These are phyloP conservation scores for Sarocladium strictum DNA, from an alignment of 2,329 filamentous ascomycete genomes.

Conservation along the genomic window DNA sequence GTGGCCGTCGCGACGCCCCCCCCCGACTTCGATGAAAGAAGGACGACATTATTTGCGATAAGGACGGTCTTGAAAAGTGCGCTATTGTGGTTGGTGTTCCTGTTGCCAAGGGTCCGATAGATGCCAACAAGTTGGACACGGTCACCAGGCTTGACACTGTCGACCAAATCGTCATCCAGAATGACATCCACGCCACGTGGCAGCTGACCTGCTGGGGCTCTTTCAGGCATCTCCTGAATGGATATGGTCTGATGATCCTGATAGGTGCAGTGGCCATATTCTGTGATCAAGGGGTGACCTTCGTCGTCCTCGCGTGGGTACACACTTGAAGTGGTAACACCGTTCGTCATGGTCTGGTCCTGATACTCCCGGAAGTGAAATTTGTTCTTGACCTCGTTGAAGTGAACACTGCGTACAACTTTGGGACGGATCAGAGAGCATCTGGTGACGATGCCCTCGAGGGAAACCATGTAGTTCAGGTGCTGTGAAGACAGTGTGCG, in stretches of 20 bases:
- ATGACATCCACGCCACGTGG: slow-evolving; percentile 95
- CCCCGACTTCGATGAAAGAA: slow-evolving; percentile 92
- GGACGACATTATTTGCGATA: slow-evolving; percentile 88
- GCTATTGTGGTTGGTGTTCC: slow-evolving; percentile 84
- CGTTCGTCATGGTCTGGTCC: slow-evolving; percentile 96
- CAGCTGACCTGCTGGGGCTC: slow-evolving; percentile 89
- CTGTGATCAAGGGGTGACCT: slow-evolving; percentile 85
- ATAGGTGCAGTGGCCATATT: slow-evolving; percentile 94
- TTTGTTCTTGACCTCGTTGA: slow-evolving; percentile 77
- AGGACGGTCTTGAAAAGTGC: slow-evolving; percentile 93
- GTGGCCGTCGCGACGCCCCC: slow-evolving; percentile 86
- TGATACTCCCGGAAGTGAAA: slow-evolving; percentile 89
- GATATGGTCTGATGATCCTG: slow-evolving; percentile 96
- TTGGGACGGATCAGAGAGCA: slow-evolving; percentile 94
- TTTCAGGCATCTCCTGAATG: slow-evolving; percentile 98
- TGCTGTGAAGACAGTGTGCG: slow-evolving; percentile 83
- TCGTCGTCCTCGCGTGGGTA: slow-evolving; percentile 93
- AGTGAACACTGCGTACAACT: slow-evolving; percentile 97
- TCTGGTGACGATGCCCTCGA: slow-evolving; percentile 96
- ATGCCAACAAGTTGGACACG: slow-evolving; percentile 95
- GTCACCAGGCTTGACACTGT: slow-evolving; percentile 91
- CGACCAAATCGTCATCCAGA: slow-evolving; percentile 92
- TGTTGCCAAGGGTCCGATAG: slow-evolving; percentile 88
- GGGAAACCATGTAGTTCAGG: slow-evolving; percentile 92
- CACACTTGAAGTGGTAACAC: slow-evolving; percentile 80